Evolutionary conservation across 2,329 filamentous ascomycete species (phyloP), one percentile per base, ranked within the genome.

Genomic region (Botrytis fragariae): DNA sequence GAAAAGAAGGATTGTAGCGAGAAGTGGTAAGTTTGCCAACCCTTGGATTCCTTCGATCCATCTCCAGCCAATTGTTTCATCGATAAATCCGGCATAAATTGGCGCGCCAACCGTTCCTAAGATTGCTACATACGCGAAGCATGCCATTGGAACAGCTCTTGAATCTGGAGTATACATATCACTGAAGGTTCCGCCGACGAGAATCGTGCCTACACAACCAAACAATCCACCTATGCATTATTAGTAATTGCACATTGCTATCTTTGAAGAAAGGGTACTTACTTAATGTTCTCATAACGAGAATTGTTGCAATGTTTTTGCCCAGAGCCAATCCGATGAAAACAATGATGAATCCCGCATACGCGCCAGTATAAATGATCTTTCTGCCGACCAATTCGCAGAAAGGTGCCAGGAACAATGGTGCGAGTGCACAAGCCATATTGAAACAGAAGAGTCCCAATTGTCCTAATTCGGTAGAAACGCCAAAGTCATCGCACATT

Each of bases 31-130:
- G 70, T 91, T 89, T 37, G 89, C 82, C 59, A 97, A 92, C 7
- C 90, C 89, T 78, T 97, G 94, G 54, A 94, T 87, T 85, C 93
- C 96, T 80, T 96, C 97, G 0, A 95, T 89, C 94, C 94, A 97
- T 74, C 93, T 89, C 93, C 93, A 97, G 4, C 83, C 87, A 8
- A 89, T 86, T 65, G 87, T 84, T 20, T 90, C 84, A 0, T 88
- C 88, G 42, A 92, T 85, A 67, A 73, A 88, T 84, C 67, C 91
- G 82, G 1, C 87, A 1, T 91, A 88, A 74, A 97, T 89, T 45
- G 91, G 88, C 1, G 92, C 89, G 3, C 87, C 88, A 0, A 94
- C 84, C 0, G 93, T 96, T 0, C 93, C 95, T 3, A 91, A 86
- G 0, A 97, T 84, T 0, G 94, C 71, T 6, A 87, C 85, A 1